phyloP scores from a whole-genome alignment of 176 grass and related monocot genomes.

The Miscanthus lutarioriparius region DNA sequence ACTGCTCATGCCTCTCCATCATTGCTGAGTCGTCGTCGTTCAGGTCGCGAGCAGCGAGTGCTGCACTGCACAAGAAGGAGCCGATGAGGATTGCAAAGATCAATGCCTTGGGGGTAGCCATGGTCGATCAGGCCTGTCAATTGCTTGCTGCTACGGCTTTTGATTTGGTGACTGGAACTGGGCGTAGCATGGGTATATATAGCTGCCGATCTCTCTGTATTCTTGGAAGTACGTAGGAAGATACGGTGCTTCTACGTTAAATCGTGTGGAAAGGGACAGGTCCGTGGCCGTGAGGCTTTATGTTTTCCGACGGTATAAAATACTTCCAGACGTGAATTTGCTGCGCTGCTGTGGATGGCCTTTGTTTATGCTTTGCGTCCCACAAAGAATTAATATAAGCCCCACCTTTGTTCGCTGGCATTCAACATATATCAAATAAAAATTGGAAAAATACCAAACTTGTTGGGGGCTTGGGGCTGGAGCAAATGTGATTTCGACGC shows the following conservation, averaged over 20 bases:
- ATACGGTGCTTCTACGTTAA: slow-evolving; percentile 3
- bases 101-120: background rate
- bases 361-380: background rate
- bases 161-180: background rate
- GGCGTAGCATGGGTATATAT: background rate
- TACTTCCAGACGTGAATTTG: background rate
- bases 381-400: background rate
- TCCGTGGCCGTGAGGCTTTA: slow-evolving; percentile 1
- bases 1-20: background rate
- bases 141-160: background rate
- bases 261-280: background rate
- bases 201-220: background rate
- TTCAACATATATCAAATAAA: background rate
- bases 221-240: background rate
- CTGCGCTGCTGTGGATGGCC: background rate
- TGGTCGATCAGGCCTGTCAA: background rate
- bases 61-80: background rate
- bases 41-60: background rate
- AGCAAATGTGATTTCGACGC: too few relatives aligned
- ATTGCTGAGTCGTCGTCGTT: background rate
- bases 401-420: too few relatives aligned
- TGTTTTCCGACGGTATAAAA: background rate
- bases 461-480: too few relatives aligned
- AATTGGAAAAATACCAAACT: background rate
- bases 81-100: background rate